phyloP scores from a whole-genome alignment of 257 asterid genomes.

The Handroanthus guayacan region DNA sequence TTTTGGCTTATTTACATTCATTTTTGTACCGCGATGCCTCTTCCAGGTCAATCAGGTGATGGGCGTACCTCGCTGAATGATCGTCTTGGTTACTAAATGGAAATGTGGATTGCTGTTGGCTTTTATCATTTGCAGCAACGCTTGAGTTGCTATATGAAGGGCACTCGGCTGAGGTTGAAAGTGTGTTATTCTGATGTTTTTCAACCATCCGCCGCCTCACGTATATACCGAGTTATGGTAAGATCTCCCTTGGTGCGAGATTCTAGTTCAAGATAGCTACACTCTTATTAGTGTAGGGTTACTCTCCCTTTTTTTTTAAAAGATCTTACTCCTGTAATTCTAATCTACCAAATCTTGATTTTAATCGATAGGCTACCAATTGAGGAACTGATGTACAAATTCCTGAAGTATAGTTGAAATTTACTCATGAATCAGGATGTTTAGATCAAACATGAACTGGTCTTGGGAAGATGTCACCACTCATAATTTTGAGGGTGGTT shows the following conservation, averaged over 20 bases:
- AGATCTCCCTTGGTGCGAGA: too few relatives aligned
- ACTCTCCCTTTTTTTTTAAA: too few relatives aligned
- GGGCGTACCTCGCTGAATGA: constrained; percentile 92
- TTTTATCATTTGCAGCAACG: neutral
- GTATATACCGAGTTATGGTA: neutral
- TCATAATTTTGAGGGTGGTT: neutral
- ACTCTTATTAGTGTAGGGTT: too few relatives aligned
- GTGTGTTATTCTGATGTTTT: constrained; percentile 1
- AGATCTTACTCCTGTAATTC: neutral
- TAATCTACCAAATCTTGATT: neutral
- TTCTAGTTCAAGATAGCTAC: too few relatives aligned
- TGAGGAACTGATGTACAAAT: constrained; percentile 19
- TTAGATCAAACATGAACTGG: neutral
- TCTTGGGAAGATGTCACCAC: neutral
- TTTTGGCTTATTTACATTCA: constrained; percentile 10
- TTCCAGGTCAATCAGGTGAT: constrained; percentile 93
- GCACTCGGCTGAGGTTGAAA: constrained; percentile 25
- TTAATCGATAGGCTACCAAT: neutral
- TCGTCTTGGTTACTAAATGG: constrained; percentile 74
- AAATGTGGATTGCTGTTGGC: neutral
- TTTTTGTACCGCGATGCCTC: constrained; percentile 27
- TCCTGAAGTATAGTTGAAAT: constrained; percentile 28
- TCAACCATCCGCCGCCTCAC: neutral
- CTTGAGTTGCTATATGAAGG: neutral
- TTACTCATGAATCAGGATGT: neutral